Base-by-base conservation (phyloP, 768 basidiomycete genomes). In the Leccinum disarticulatum region DNA sequence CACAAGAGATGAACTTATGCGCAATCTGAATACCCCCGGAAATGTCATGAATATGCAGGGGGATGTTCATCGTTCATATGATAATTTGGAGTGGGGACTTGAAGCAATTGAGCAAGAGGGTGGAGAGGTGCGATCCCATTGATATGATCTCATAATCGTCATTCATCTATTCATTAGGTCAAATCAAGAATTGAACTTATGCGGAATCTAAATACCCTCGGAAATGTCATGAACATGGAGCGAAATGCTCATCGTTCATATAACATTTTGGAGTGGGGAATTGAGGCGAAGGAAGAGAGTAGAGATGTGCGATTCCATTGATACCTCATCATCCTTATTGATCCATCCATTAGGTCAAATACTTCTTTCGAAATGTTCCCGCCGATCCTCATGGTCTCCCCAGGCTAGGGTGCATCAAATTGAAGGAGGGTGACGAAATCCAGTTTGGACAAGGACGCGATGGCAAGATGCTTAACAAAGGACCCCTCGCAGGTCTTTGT, bases 351-450 rank as follows among this genome's bases (percentile, higher is more conserved):
- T 47, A 60, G 59, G 22, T 25, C 47, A 48, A 7, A 25, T 48
- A 48, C 22, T 25, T 22, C 47, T 48, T 48, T 48, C 47, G 43
- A 43, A 28, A 2, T 8, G 1, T 56, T 50, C 51, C 48, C 27
- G 38, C 56, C 33, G 9, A 36, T 17, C 56, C 35, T 50, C 1
- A 28, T 15, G 35, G 14, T 15, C 35, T 14, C 14, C 35, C 35
- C 35, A 36, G 14, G 35, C 31, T 33, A 36, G 35, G 35, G 14
- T 36, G 31, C 31, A 36, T 36, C 35, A 15, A 36, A 36, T 36
- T 36, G 55, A 51, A 5, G 31, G 59, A 60, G 22, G 59, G 55
- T 0, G 49, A 52, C 15, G 59, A 60, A 46, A 60, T 60, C 14
- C 30, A 13, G 7, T 58, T 60, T 2, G 59, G 55, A 52, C n/a